Evolutionary conservation across 352 stramenopile genomes (phyloP).

Genomic region (Phytophthora macrochlamydospora): DNA sequence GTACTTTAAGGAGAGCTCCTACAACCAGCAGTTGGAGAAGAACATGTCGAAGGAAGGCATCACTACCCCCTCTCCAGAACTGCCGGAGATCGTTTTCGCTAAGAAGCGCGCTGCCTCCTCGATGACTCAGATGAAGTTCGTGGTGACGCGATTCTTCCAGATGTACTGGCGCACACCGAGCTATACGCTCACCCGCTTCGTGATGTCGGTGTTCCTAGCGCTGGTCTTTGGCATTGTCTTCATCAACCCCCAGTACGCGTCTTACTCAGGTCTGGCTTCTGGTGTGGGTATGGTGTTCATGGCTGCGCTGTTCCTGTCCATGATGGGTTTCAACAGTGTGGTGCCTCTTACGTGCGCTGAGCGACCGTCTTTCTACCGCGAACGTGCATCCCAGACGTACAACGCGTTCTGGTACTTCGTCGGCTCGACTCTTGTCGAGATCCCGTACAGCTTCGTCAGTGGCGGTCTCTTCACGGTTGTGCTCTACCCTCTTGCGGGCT

Average conservation of each 20-base stretch:
- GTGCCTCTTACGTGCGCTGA: constrained; percentile 76
- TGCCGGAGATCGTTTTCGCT: constrained; percentile 23
- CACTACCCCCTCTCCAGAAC: constrained; percentile 4
- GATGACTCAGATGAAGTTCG: constrained; percentile 17
- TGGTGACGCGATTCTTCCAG: constrained; percentile 17
- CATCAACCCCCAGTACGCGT: constrained; percentile 19
- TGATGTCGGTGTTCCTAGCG: constrained; percentile 58
- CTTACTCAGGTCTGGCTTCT: constrained; percentile 15
- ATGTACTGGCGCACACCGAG: constrained; percentile 43
- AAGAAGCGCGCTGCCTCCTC: constrained; percentile 17
- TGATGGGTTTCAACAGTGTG: constrained; percentile 58
- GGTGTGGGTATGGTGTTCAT: constrained; percentile 71
- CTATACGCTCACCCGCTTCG: constrained; percentile 70
- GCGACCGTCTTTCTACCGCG: constrained; percentile 79
- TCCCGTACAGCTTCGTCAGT: constrained; percentile 30
- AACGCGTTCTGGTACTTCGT: constrained; percentile 45
- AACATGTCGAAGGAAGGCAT: constrained; percentile 14
- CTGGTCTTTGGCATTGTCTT: constrained; percentile 72
- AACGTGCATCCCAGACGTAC: constrained; percentile 83
- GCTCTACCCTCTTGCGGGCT: constrained; percentile 22
- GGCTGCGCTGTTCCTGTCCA: constrained; percentile 49
- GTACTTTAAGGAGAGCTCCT: neutral
- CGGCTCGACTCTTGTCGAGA: constrained; percentile 62
- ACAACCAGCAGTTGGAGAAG: constrained; percentile 2
- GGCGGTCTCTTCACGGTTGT: constrained; percentile 22